Base-by-base conservation (phyloP, 805 yeast genomes). In the Barnettozyma sp. region DNA sequence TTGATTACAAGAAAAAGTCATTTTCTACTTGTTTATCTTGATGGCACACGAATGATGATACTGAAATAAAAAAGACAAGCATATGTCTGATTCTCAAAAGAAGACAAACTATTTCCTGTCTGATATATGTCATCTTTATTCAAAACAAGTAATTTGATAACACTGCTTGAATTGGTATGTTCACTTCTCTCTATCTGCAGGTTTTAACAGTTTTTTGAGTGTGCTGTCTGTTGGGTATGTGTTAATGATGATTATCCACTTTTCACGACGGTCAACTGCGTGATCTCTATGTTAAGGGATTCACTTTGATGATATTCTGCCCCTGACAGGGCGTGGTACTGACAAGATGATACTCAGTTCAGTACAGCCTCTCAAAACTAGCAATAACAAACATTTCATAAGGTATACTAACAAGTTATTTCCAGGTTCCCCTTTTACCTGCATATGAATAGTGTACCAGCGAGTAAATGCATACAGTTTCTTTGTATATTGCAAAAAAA, bases 21-120 rank as follows among this genome's bases (percentile, higher is more conserved):
- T 36, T 43, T 45, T 47, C 44, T 27, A 35, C 36, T 48, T 44
- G 49, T 43, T 53, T 51, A 46, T 49, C 44, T 49, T 18, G 11
- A 12, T 29, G 57, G 55, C 73, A 78, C 60, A 80, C 77, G n/a
- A n/a, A n/a, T n/a, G 92, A 83, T 70, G 73, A 73, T 68, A 73
- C 71, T 74, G 74, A 60, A 54, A 68, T 63, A 63, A 68, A 65
- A 63, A 59, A 62, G 95, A 88, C 97, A 88, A 88, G 97, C 97
- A 88, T 88, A 88, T 88, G 95, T 87, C 97, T 79, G 94, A 87
- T 61, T 63, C 60, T 59, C 49, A 22, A 40, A 57, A 65, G 86
- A 74, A 66, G 87, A 75, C 59, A 74, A 64, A 59, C 61, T 70
- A 61, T 68, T 75, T 73, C 66, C 58, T 54, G 78, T 73, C 81